Conservation (phyloP, 2,329 filamentous ascomycete genomes). For the Truncatella angustata region DNA sequence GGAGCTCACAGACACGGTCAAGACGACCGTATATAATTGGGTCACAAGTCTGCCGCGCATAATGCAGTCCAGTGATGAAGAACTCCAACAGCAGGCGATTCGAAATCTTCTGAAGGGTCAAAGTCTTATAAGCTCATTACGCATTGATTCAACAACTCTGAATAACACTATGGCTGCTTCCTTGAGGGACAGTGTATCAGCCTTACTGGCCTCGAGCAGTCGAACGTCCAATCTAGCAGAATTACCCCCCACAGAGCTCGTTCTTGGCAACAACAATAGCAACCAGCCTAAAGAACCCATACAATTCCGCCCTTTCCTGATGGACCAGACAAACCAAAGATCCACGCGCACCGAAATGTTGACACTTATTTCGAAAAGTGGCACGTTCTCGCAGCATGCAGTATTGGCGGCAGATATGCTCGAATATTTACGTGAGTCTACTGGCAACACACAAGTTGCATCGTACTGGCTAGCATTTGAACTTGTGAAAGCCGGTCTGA, state of each 20-base stretch:
- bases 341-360: conserved; percentile 56
- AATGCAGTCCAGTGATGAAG: conserved; percentile 82
- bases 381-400: conserved; percentile 57
- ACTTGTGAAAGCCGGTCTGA: conserved; percentile 59
- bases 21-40: conserved; percentile 76
- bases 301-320: conserved; percentile 59
- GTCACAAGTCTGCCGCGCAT: conserved; percentile 74
- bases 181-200: conserved; percentile 70
- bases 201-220: conserved; percentile 35
- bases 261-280: conserved; percentile 28
- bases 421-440: conserved; percentile 56
- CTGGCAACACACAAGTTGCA: conserved; percentile 60
- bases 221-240: conserved; percentile 30
- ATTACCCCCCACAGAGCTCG: conserved; percentile 22
- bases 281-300: conserved; percentile 16
- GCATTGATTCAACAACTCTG: conserved; percentile 63
- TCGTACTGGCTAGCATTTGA: conserved; percentile 80
- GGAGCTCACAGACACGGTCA: conserved; percentile 62
- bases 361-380: conserved; percentile 55
- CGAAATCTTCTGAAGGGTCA: conserved; percentile 75
- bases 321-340: conserved; percentile 65
- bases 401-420: conserved; percentile 65
- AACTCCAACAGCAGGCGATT: conserved; percentile 69
- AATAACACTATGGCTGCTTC: conserved; percentile 65
- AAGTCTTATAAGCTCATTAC: conserved; percentile 60